These are phyloP conservation scores for Aspergillus hiratsukae DNA, from an alignment of 2,329 filamentous ascomycete genomes.

Conservation along the genomic window DNA sequence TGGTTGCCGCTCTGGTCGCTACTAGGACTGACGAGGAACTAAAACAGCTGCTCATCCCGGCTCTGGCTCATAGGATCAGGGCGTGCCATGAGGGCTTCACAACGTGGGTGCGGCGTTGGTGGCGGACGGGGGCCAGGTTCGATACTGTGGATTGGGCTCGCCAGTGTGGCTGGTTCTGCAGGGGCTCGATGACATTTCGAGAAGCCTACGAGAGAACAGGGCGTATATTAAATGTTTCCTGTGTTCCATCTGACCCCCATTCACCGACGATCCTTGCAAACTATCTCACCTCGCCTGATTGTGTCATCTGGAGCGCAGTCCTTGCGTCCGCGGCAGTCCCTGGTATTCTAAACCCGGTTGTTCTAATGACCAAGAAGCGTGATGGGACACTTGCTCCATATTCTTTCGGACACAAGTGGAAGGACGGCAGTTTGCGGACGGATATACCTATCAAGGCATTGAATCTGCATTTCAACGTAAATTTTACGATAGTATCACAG, in stretches of 20 bases:
- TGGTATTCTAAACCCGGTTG: conserved; percentile 90
- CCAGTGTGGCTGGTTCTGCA: conserved; percentile 82
- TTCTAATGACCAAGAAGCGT: conserved; percentile 81
- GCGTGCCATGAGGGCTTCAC: conserved; percentile 75
- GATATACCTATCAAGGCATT: conserved; percentile 93
- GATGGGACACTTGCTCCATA: conserved; percentile 79
- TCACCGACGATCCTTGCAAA: conserved; percentile 90
- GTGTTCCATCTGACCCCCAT: conserved; percentile 92
- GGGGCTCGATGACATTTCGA: conserved; percentile 86
- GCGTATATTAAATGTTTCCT: conserved; percentile 90
- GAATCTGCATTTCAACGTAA: conserved; percentile 97
- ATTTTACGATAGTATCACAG: conserved; percentile 82
- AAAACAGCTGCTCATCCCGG: conserved; percentile 76
- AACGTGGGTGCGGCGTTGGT: conserved; percentile 81
- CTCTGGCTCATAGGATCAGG: conserved; percentile 76
- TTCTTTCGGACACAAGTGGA: conserved; percentile 98
- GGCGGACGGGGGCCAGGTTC: conserved; percentile 86
- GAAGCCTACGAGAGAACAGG: conserved; percentile 94
- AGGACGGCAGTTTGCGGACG: conserved; percentile 88
- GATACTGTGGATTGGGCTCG: conserved; percentile 89
- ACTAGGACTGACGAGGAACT: conserved; percentile 91
- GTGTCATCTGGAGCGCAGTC: conserved; percentile 96
- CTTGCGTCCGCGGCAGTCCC: conserved; percentile 92
- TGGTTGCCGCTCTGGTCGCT: conserved; percentile 80
- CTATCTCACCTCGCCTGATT: conserved; percentile 91